Evolutionary conservation across 129 eudicot genomes (phyloP), one percentile per base, ranked within the genome.

Genomic region (Helichrysum umbraculigerum): DNA sequence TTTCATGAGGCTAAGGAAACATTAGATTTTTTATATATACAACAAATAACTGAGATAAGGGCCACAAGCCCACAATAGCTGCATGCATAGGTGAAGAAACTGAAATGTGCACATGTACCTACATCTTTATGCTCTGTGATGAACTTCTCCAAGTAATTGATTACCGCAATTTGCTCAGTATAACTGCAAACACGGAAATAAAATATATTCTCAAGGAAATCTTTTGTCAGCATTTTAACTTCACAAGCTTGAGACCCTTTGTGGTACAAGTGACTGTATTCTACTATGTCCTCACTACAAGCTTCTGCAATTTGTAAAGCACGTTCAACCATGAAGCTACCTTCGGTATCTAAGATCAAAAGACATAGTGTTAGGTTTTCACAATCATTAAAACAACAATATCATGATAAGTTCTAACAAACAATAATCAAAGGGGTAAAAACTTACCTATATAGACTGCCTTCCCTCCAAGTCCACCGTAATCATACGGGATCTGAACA

Each of bases 251-350:
- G 78, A 44, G 32, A 33, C 41, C 87, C 88, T 73, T 82, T 94
- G 20, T 41, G 81, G n/a, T 82, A 68, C 59, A 88, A 82, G 58
- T 56, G 71, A 59, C 81, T 54, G 79, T 87, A 86, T 76, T 85
- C 91, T 42, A 57, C 77, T 87, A 92, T 88, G 80, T 92, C 96
- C 73, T 81, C 79, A 33, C 86, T 22, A 75, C 99, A 91, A 54
- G 96, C 97, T 86, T 89, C 92, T 62, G 99, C 99, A 66, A 94
- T 87, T 71, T 94, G 99, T 82, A 85, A 78, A 85, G 89, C 99
- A 76, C 97, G 93, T 69, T 94, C 99, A 61, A 86, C 96, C 99
- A 94, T 94, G 61, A 94, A 94, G 84, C 97, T 94, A 66, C 97
- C 99, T 85, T 94, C 93, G n/a, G 99, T 91, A 76, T 94, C 99